A percentile compares a stretch with the other conserved stretches of the same genome.
These are phyloP conservation scores for Colletotrichum destructivum DNA, from an alignment of 2,329 filamentous ascomycete species.

Conservation along the genomic window DNA sequence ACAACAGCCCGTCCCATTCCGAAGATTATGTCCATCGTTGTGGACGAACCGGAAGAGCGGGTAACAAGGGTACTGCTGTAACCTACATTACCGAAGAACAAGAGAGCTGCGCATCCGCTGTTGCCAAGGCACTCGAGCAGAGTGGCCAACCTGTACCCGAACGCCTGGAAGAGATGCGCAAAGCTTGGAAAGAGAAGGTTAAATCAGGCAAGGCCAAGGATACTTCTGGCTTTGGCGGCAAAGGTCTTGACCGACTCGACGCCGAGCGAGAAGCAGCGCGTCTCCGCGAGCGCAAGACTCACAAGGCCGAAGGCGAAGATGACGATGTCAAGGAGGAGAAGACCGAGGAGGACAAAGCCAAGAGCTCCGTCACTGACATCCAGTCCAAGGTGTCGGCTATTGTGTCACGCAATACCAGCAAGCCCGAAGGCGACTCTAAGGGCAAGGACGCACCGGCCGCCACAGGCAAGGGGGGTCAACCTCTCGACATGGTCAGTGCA, in stretches of 20 bases:
- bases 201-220: slow-evolving; percentile 93
- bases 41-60: slow-evolving; percentile 93
- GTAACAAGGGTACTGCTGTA: slow-evolving; percentile 93
- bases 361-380: slow-evolving; percentile 77
- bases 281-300: slow-evolving; percentile 87
- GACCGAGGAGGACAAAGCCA: slow-evolving; percentile 79
- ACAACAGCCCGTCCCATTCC: slow-evolving; percentile 83
- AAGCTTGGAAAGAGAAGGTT: slow-evolving; percentile 88
- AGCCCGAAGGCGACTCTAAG: slow-evolving; percentile 59
- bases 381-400: slow-evolving; percentile 74
- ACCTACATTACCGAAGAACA: slow-evolving; percentile 95
- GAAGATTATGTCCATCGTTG: slow-evolving; percentile 98
- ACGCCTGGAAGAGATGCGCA: slow-evolving; percentile 74
- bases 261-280: slow-evolving; percentile 91
- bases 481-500: slow-evolving; percentile 89
- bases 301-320: slow-evolving; percentile 88
- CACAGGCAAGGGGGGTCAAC: slow-evolving; percentile 66
- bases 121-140: slow-evolving; percentile 92
- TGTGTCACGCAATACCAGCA: slow-evolving; percentile 66
- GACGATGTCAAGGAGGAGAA: slow-evolving; percentile 86
- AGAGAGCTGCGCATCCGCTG: slow-evolving; percentile 89
- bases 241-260: slow-evolving; percentile 92
- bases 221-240: slow-evolving; percentile 92
- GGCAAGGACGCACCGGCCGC: slow-evolving; percentile 63
- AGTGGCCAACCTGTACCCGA: slow-evolving; percentile 89